Conservation (phyloP, 1,284 basidiomycete genomes). For the Marasmius oreades region DNA sequence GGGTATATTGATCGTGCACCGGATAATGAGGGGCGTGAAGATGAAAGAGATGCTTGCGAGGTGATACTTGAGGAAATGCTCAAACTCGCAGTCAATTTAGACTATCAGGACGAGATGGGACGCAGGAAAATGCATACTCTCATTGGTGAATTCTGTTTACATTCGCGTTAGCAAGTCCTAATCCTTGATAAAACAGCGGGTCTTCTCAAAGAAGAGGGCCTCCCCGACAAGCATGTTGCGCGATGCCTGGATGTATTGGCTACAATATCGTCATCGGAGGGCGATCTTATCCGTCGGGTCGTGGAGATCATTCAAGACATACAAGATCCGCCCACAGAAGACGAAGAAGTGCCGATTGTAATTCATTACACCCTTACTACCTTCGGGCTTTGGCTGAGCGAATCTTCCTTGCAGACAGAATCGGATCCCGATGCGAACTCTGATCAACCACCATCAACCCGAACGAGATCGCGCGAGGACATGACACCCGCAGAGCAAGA, state of each 20-base stretch:
- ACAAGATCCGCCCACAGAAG: conserved; percentile 56
- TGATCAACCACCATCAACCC: conserved; percentile 17
- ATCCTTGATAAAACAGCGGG: conserved; percentile 37
- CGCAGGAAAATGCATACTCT: conserved; percentile 88
- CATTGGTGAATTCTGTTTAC: conserved; percentile 51
- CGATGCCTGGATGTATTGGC: conserved; percentile 84
- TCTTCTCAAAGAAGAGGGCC: conserved; percentile 73
- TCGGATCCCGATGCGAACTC: conserved; percentile 7
- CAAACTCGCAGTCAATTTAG: conserved; percentile 76
- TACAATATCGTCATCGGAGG: conserved; percentile 73
- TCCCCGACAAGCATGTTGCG: conserved; percentile 76
- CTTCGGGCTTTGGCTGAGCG: neutral
- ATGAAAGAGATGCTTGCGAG: conserved; percentile 43
- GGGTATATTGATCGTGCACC: conserved; percentile 32
- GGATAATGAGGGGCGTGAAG: conserved; percentile 40
- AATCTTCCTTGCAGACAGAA: neutral
- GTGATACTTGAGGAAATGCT: conserved; percentile 75
- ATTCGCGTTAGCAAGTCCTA: conserved; percentile 6
- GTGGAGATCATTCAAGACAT: conserved; percentile 89
- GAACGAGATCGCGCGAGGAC: conserved; percentile 35
- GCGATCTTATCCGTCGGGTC: conserved; percentile 87
- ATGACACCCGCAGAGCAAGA: conserved; percentile 52
- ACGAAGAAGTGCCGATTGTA: conserved; percentile 39
- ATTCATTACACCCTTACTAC: conserved; percentile 4
- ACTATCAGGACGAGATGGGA: conserved; percentile 94